Conservation (phyloP, 1,139 yeast species). For the Candida pseudoviswanathii region DNA sequence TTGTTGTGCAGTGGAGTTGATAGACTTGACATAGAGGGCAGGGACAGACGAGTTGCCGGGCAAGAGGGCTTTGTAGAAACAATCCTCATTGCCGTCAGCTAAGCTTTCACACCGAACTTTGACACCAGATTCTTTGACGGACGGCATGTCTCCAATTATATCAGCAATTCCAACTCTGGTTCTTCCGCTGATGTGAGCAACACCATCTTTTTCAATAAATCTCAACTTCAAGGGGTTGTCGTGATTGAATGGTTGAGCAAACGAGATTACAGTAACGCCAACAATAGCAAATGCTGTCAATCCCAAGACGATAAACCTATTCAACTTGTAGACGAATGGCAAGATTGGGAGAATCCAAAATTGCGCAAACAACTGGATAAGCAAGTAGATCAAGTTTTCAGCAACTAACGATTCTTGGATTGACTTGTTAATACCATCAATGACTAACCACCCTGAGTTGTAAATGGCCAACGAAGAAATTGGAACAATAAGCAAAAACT, state of each 20-base stretch:
- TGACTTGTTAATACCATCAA: constrained; percentile 70
- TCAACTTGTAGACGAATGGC: constrained; percentile 74
- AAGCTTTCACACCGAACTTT: constrained; percentile 35
- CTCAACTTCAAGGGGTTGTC: constrained; percentile 69
- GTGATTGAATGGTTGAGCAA: constrained; percentile 55
- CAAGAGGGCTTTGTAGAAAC: constrained; percentile 54
- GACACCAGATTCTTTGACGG: constrained; percentile 43
- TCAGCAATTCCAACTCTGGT: constrained; percentile 38
- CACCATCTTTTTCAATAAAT: constrained; percentile 55
- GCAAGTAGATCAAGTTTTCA: constrained; percentile 48
- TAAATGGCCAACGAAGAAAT: constrained; percentile 55
- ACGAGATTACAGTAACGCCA: constrained; percentile 39
- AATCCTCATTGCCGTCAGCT: constrained; percentile 52
- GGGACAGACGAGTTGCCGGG: constrained; percentile 43
- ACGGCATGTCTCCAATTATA: constrained; percentile 63
- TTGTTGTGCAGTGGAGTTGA: constrained; percentile 51
- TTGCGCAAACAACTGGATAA: constrained; percentile 36
- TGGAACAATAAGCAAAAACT: constrained; percentile 69
- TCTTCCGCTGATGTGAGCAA: constrained; percentile 55
- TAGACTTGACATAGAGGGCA: constrained; percentile 51
- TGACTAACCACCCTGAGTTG: constrained; percentile 51
- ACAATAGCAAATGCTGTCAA: constrained; percentile 29
- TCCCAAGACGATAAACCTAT: constrained; percentile 49
- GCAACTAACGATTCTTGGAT: constrained; percentile 62
- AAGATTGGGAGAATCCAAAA: constrained; percentile 58